phyloP scores from a whole-genome alignment of 2,329 filamentous ascomycete genomes.

The Penicillium aurantiogriseum region DNA sequence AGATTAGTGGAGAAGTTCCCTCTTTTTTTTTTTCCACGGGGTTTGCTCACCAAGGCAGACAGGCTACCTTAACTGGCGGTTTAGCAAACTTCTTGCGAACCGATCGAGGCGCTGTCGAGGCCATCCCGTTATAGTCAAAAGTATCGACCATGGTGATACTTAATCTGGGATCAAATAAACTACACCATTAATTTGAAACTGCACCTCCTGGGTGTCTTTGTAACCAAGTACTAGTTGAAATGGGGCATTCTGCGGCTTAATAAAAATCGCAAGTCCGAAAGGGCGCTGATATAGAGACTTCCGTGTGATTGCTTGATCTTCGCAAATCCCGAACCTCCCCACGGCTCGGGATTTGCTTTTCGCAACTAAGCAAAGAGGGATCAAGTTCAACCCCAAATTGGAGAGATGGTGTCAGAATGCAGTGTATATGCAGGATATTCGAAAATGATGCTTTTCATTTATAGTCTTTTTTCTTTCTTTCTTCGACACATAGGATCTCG shows the following conservation, averaged over 20 bases:
- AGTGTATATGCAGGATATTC: neutral
- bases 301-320: constrained; percentile 32
- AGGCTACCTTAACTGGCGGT: constrained; percentile 47
- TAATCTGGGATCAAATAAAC: neutral
- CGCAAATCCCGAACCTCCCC: constrained; percentile 35
- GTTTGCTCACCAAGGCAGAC: constrained; percentile 42
- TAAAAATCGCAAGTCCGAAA: constrained; percentile 8
- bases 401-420: constrained; percentile 16
- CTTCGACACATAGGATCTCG: neutral
- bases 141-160: constrained; percentile 21
- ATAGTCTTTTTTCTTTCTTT: neutral
- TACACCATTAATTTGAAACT: constrained; percentile 2
- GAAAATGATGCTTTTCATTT: neutral
- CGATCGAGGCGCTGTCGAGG: constrained; percentile 29
- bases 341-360: constrained; percentile 36
- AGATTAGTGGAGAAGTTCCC: constrained; percentile 8
- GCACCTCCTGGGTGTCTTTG: neutral
- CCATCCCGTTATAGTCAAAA: constrained; percentile 24
- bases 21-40: neutral
- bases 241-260: constrained; percentile 2
- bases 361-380: neutral
- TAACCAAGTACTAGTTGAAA: neutral
- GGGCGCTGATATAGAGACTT: constrained; percentile 33
- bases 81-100: constrained; percentile 46
- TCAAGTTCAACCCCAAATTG: constrained; percentile 1